Conservation (phyloP, 495 filamentous ascomycete species). For the Rhizodiscina lignyota region DNA sequence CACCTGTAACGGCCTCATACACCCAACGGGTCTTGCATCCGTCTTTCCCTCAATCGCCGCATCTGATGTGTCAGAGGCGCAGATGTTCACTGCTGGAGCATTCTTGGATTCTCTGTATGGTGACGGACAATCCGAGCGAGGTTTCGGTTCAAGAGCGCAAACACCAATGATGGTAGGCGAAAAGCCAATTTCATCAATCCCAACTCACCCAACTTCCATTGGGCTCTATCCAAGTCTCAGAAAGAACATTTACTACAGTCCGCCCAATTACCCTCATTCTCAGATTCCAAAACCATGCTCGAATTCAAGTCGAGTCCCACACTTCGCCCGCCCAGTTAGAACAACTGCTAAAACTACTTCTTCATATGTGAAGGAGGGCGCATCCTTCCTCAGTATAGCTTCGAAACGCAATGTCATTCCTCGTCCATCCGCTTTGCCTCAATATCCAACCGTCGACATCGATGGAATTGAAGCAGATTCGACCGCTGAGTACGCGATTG, state of each 20-base stretch:
- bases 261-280: not conserved
- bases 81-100: slow-evolving; percentile 54
- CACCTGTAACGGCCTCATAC: slow-evolving; percentile 34
- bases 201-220: slow-evolving; percentile 5
- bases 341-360: slow-evolving; percentile 19
- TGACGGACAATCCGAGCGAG: slow-evolving; percentile 40
- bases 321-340: slow-evolving; percentile 14
- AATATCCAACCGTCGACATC: slow-evolving; percentile 58
- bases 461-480: slow-evolving; percentile 43
- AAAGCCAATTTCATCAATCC: too few relatives aligned
- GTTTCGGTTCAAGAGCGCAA: slow-evolving; percentile 48
- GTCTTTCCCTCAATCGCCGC: slow-evolving; percentile 55
- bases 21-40: slow-evolving; percentile 35
- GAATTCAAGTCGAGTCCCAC: too few relatives aligned
- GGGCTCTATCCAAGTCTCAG: slow-evolving; percentile 8
- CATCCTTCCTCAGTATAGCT: slow-evolving; percentile 16
- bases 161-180: slow-evolving; percentile 39
- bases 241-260: not conserved
- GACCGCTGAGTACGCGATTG: slow-evolving; percentile 67
- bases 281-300: too few relatives aligned
- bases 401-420: slow-evolving; percentile 17
- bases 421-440: slow-evolving; percentile 44
- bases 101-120: slow-evolving; percentile 72
- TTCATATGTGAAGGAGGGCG: slow-evolving; percentile 29
- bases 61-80: slow-evolving; percentile 69